Percentiles rank a stretch among this genome's conserved stretches.
Evolutionary conservation across 2,329 filamentous ascomycete genomes (phyloP).

Genomic region (Penicillium carneum): DNA sequence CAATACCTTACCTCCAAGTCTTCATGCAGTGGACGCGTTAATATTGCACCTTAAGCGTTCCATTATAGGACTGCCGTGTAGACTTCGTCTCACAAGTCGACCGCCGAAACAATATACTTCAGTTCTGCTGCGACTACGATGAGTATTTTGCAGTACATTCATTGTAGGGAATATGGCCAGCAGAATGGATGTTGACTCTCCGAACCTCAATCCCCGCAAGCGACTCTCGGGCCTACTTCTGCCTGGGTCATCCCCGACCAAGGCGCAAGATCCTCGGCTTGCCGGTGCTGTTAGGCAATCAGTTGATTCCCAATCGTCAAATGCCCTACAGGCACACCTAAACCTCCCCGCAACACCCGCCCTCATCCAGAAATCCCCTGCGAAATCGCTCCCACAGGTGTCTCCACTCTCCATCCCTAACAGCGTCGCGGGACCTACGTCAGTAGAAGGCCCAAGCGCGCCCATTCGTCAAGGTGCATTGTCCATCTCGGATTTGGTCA

Average conservation of each 20-base stretch:
- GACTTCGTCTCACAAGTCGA: background rate
- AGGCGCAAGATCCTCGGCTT: slow-evolving; percentile 16
- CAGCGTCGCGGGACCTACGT: background rate
- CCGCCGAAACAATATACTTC: background rate
- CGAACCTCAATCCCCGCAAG: background rate
- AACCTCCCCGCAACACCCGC: background rate
- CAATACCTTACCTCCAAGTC: background rate
- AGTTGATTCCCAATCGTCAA: background rate
- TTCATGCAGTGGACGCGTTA: background rate
- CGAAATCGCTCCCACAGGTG: background rate
- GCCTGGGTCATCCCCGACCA: background rate
- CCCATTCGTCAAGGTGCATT: background rate
- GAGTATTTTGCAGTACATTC: slow-evolving; percentile 15
- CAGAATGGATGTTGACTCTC: slow-evolving; percentile 22
- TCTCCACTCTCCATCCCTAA: background rate
- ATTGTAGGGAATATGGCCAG: slow-evolving; percentile 15
- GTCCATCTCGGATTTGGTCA: slow-evolving; percentile 6
- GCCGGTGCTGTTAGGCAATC: background rate
- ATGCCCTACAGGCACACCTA: background rate
- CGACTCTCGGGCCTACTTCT: slow-evolving; percentile 1
- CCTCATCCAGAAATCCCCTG: background rate
- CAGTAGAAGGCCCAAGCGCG: background rate
- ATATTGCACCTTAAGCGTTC: too few species aligned
- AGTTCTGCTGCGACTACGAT: slow-evolving; percentile 12
- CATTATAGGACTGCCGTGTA: background rate